phyloP scores from a whole-genome alignment of 2,329 filamentous ascomycete genomes.

The Fusarium buharicum region DNA sequence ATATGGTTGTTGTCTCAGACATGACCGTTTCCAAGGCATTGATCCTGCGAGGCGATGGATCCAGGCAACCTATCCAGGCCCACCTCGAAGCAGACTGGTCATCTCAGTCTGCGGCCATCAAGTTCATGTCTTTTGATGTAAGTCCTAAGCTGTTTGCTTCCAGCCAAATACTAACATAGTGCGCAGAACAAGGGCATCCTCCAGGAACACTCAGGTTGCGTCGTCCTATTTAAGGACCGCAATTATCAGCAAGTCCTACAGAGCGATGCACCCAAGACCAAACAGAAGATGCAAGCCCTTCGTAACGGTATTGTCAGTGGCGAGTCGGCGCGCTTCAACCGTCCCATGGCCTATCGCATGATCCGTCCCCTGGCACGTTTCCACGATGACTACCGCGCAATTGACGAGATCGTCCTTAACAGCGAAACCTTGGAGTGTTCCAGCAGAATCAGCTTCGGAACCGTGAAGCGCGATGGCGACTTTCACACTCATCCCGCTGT shows the following conservation, averaged over 20 bases:
- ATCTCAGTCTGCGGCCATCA: constrained; percentile 2
- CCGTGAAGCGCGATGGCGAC: constrained; percentile 26
- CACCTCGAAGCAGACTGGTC: constrained; percentile 36
- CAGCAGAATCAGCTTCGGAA: constrained; percentile 32
- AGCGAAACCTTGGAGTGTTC: constrained; percentile 33
- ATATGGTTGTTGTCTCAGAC: constrained; percentile 36
- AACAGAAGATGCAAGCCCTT: constrained; percentile 31
- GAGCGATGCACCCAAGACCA: not conserved
- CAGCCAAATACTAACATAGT: accelerated
- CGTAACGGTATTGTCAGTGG: constrained; percentile 24
- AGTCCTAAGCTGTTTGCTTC: accelerated
- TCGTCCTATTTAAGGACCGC: constrained; percentile 29
- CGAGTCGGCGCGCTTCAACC: constrained; percentile 35
- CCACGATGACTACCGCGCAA: constrained; percentile 39
- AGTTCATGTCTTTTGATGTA: constrained; percentile 38
- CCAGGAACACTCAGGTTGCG: constrained; percentile 27
- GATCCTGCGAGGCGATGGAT: constrained; percentile 17
- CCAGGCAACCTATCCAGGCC: constrained; percentile 26
- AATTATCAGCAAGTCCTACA: constrained; percentile 21
- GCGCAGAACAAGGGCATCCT: constrained; percentile 15
- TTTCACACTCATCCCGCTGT: constrained; percentile 39
- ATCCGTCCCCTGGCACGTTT: constrained; percentile 37
- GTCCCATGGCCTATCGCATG: constrained; percentile 38
- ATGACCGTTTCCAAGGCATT: constrained; percentile 36
- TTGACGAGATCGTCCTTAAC: constrained; percentile 37